Evolutionary conservation across 305 asterid genomes (phyloP).

Genomic region (Solanum aculeatissimum): DNA sequence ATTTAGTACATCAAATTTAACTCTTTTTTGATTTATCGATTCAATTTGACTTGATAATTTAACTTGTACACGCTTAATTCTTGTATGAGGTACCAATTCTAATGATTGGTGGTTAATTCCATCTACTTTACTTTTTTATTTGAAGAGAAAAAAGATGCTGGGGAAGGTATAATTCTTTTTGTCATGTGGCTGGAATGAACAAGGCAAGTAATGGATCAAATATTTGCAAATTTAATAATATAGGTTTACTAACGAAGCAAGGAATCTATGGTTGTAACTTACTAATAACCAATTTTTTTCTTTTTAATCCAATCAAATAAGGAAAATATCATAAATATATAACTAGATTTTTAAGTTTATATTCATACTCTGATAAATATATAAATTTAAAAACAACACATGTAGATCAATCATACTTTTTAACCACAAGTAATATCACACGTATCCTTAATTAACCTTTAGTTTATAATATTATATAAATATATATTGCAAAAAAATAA

Average conservation of each 20-base stretch:
- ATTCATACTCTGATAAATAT: not conserved
- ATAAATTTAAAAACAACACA: not conserved
- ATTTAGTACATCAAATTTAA: too few species aligned
- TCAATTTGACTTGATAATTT: too few species aligned
- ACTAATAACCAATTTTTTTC: too few species aligned
- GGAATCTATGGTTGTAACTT: not conserved
- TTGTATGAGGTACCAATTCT: too few species aligned
- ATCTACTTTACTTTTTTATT: not conserved
- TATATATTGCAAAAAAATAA: not conserved
- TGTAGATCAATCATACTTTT: not conserved
- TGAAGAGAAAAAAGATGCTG: not conserved
- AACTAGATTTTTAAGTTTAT: not conserved
- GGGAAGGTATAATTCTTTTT: not conserved
- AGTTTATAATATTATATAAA: too few species aligned
- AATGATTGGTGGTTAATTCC: too few species aligned
- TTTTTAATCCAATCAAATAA: too few species aligned
- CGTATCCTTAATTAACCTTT: too few species aligned
- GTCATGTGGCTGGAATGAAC: not conserved
- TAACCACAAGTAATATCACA: not conserved
- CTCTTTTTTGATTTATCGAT: too few species aligned
- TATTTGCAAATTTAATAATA: not conserved
- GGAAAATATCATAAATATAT: not conserved
- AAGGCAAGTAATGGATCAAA: not conserved
- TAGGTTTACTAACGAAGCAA: not conserved
- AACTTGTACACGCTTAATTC: too few species aligned